Conservation (phyloP, 768 basidiomycete genomes). For the Leccinum boreale region DNA sequence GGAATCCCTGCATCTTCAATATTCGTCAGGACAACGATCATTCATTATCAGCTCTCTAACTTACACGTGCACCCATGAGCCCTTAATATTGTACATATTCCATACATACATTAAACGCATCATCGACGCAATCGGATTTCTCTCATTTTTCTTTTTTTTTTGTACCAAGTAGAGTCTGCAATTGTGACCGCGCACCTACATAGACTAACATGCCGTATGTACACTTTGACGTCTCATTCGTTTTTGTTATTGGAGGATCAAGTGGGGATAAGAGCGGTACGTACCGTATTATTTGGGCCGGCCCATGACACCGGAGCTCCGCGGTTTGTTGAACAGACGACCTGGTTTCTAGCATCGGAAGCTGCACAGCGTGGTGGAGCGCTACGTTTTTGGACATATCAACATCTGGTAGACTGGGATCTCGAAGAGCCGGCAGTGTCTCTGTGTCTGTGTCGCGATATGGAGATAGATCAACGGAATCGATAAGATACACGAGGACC, state of each 20-base stretch:
- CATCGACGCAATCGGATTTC: slow-evolving; percentile 27
- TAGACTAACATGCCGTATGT: slow-evolving; percentile 25
- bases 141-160: slow-evolving; percentile 17
- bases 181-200: slow-evolving; percentile 13
- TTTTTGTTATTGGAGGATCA: slow-evolving; percentile 5
- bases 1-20: slow-evolving; percentile 31
- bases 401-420: slow-evolving; percentile 8
- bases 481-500: slow-evolving; percentile 21
- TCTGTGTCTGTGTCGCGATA: background rate
- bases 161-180: slow-evolving; percentile 26
- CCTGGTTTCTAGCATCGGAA: slow-evolving; percentile 4
- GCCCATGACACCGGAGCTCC: slow-evolving; percentile 24
- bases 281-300: slow-evolving; percentile 11
- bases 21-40: slow-evolving; percentile 35
- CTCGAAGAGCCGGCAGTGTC: slow-evolving; percentile 7
- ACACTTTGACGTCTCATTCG: slow-evolving; percentile 19
- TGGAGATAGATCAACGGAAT: slow-evolving; percentile 15
- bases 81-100: slow-evolving; percentile 38
- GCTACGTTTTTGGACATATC: slow-evolving; percentile 7
- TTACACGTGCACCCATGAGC: slow-evolving; percentile 29
- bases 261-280: slow-evolving; percentile 22
- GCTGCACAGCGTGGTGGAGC: background rate
- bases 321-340: slow-evolving; percentile 21
- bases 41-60: slow-evolving; percentile 34
- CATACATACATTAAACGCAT: slow-evolving; percentile 27